Evolutionary conservation across 257 asterid genomes (phyloP).

Genomic region (Solanum corneliomulleri): DNA sequence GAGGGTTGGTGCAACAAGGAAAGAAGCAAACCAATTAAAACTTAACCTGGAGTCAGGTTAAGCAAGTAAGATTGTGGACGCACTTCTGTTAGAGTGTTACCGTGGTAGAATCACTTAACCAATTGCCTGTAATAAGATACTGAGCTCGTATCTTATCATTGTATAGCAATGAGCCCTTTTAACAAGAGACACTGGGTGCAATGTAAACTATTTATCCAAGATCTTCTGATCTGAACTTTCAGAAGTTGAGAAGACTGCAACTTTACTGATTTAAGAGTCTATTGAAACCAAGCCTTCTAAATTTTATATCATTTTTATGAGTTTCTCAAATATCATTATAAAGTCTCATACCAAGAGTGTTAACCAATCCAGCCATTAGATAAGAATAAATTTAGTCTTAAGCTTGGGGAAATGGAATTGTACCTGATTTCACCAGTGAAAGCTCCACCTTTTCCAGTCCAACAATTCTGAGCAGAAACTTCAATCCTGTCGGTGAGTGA

Average conservation of each 20-base stretch:
- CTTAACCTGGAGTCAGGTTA: neutral
- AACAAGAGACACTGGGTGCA: neutral
- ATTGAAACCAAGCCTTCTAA: neutral
- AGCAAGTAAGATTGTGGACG: neutral
- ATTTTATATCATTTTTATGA: neutral
- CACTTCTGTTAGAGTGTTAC: neutral
- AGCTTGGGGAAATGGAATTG: neutral
- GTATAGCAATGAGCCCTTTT: neutral
- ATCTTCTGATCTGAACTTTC: neutral
- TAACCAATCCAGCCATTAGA: neutral
- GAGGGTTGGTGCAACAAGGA: neutral
- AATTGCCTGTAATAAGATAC: neutral
- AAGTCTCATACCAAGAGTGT: neutral
- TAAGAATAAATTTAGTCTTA: neutral
- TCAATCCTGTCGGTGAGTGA: constrained; percentile 60
- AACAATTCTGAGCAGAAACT: constrained; percentile 88
- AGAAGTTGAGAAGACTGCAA: neutral
- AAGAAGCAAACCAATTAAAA: neutral
- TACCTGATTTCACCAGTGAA: constrained; percentile 99
- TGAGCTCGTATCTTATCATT: neutral
- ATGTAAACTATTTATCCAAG: neutral
- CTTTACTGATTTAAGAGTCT: neutral
- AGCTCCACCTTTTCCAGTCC: constrained; percentile 99
- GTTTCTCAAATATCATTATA: neutral
- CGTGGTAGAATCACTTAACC: neutral